phyloP scores from a whole-genome alignment of 495 filamentous ascomycete species.

The Hyaloscypha finlandica region DNA sequence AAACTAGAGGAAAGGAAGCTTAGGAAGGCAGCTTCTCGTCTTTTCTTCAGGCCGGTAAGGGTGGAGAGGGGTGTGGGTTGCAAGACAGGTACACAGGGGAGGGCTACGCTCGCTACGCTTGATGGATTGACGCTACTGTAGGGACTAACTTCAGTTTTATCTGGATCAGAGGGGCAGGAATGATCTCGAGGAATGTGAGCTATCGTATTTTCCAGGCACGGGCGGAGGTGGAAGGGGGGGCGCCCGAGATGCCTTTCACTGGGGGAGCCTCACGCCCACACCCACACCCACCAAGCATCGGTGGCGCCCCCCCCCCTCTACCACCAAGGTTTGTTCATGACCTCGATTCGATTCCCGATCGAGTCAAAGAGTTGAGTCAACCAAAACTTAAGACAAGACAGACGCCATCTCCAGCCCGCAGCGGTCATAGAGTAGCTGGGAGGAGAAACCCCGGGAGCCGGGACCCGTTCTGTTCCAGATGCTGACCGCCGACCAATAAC shows the following conservation, averaged over 20 bases:
- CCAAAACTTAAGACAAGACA: no score
- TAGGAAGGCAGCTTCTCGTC: neutral
- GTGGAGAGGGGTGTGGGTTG: neutral
- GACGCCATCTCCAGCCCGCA: no score
- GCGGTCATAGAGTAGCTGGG: no score
- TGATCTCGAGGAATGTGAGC: constrained; percentile 15
- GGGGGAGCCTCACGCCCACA: no score
- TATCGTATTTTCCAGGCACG: constrained; percentile 18
- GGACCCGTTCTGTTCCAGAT: no score
- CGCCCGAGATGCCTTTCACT: no score
- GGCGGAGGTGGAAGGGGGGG: neutral
- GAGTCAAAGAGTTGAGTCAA: no score
- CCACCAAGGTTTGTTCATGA: no score
- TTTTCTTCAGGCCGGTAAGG: neutral
- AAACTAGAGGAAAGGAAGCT: neutral
- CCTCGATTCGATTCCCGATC: no score
- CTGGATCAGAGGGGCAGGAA: neutral
- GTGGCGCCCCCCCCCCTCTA: neutral
- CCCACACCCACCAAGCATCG: neutral
- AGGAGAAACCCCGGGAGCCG: no score
- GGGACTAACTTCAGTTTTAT: neutral
- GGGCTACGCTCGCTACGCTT: no score
- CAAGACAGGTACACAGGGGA: neutral
- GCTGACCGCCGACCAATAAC: neutral
- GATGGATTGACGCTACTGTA: no score